Conservation (phyloP, 2,329 filamentous ascomycete species). For the Parafenestella ontariensis region DNA sequence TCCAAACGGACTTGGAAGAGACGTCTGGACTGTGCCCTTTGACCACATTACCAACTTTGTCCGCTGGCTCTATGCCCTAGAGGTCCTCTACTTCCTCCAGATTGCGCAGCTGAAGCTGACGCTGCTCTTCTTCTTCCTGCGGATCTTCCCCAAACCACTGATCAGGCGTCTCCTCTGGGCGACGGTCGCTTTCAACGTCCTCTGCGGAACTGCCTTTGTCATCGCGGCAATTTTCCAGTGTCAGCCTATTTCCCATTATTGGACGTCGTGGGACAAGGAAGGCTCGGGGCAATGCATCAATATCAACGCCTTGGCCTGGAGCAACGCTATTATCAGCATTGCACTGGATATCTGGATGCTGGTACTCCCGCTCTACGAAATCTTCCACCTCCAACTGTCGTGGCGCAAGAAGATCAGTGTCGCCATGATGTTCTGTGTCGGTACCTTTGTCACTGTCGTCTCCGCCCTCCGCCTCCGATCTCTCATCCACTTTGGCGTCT, state of each 20-base stretch:
- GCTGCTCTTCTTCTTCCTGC: constrained; percentile 37
- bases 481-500: constrained; percentile 52
- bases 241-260: constrained; percentile 41
- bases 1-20: constrained; percentile 55
- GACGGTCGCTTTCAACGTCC: constrained; percentile 32
- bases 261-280: constrained; percentile 40
- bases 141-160: constrained; percentile 37
- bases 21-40: constrained; percentile 59
- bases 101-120: constrained; percentile 37
- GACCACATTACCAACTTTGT: constrained; percentile 55
- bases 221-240: constrained; percentile 41
- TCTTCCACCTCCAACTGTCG: constrained; percentile 40
- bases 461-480: constrained; percentile 55
- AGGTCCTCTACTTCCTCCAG: constrained; percentile 44
- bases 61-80: constrained; percentile 39
- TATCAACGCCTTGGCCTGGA: constrained; percentile 43
- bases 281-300: constrained; percentile 43
- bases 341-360: constrained; percentile 42
- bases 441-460: constrained; percentile 53
- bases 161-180: constrained; percentile 20
- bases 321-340: constrained; percentile 44
- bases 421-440: constrained; percentile 48
- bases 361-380: constrained; percentile 42
- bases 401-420: constrained; percentile 48
- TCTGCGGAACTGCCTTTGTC: constrained; percentile 31